Conservation (phyloP, 176 grass and related monocot species). For the Phragmites australis region DNA sequence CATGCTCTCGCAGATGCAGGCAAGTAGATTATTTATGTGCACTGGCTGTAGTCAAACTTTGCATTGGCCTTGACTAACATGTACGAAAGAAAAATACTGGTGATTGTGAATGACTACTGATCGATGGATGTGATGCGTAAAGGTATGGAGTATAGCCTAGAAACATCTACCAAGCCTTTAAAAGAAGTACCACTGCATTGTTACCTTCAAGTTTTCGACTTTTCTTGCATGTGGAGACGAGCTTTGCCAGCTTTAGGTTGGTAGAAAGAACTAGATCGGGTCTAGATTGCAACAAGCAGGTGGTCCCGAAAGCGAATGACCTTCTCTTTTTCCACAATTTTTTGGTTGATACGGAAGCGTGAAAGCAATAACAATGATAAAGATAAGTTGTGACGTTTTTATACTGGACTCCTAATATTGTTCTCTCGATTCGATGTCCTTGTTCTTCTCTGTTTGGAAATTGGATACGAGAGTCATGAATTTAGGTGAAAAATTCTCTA, state of each 20-base stretch:
- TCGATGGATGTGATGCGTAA: not conserved
- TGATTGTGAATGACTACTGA: not conserved
- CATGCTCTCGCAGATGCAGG: not conserved
- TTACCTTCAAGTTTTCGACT: not conserved
- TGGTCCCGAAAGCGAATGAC: slow-evolving; percentile 29
- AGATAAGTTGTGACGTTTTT: not conserved
- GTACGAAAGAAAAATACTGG: not conserved
- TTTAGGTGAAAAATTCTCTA: no score
- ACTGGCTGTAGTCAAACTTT: not conserved
- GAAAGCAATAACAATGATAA: not conserved
- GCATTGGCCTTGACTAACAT: no score
- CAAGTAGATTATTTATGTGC: not conserved
- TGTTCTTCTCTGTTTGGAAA: no score
- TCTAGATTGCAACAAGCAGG: slow-evolving; percentile 16
- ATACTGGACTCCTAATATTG: not conserved
- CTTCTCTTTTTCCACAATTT: not conserved
- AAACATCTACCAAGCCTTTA: not conserved
- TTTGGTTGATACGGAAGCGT: not conserved
- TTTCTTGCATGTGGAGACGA: not conserved
- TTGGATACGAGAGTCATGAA: no score
- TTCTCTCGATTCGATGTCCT: not conserved
- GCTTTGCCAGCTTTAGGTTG: slow-evolving; percentile 21
- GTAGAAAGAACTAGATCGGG: slow-evolving; percentile 17
- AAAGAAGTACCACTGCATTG: not conserved
- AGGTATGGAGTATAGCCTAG: not conserved